Evolutionary conservation across 164 flowering plant species (phyloP).

Genomic region (Piper betle): DNA sequence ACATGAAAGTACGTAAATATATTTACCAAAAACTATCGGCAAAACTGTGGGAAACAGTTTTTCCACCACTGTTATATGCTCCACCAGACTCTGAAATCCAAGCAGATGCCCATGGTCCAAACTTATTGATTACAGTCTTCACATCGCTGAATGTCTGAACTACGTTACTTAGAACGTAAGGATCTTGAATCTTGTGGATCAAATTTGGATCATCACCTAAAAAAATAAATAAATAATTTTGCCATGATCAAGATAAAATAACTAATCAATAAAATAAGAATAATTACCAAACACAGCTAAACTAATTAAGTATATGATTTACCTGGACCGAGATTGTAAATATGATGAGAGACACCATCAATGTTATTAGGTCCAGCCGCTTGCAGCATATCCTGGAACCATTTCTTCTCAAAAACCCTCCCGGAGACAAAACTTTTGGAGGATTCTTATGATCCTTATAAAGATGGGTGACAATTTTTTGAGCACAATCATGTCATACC

Average conservation of each 20-base stretch:
- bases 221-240: not conserved
- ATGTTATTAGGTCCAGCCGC: conserved; percentile 33
- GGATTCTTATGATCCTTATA: conserved; percentile 13
- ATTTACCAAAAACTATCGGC: conserved; percentile 49
- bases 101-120: conserved; percentile 40
- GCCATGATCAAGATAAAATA: not conserved
- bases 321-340: conserved; percentile 72
- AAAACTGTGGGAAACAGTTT: conserved; percentile 35
- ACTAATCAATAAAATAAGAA: not conserved
- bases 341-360: conserved; percentile 48
- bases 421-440: conserved; percentile 43
- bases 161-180: conserved; percentile 25
- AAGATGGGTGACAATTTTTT: conserved; percentile 21
- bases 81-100: conserved; percentile 85
- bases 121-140: conserved; percentile 3
- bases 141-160: conserved; percentile 33
- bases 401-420: conserved; percentile 41
- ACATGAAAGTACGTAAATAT: not conserved
- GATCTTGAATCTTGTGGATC: conserved; percentile 36
- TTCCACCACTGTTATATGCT: conserved; percentile 61
- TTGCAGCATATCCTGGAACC: conserved; percentile 39
- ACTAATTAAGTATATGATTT: not conserved
- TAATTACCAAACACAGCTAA: not conserved
- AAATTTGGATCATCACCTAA: conserved; percentile 41
- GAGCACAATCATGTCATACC: conserved; percentile 27